Evolutionary conservation across 345 rosid species (phyloP), one percentile per base, ranked within the genome.

Genomic region (Citrus reticulata): DNA sequence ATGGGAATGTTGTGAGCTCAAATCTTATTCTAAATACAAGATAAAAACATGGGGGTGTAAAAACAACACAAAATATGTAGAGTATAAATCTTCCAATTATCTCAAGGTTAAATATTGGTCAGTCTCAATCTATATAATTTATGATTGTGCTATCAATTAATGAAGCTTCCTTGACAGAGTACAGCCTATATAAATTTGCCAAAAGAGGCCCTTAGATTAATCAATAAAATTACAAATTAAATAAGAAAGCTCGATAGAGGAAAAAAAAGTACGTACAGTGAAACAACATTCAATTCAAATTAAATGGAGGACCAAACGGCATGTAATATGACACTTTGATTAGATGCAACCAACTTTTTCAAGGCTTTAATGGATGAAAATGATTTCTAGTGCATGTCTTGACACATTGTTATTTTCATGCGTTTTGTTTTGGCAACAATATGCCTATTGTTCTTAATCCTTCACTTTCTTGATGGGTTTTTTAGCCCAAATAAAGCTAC

Each of bases 341-440:
- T 46, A 49, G 72, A 76, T 75, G 72, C 77, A 81, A 66, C 87
- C 57, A 83, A 75, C 73, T 58, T 77, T 76, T 30, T 35, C 49
- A 62, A 8, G 49, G 68, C 68, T 55, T 75, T 39, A 82, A 75
- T 81, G 70, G 59, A 72, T 74, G 79, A 79, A 67, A 83, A 79
- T 40, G 78, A 73, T 75, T 14, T 37, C 37, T 62, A 34, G 19
- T 16, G 39, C 20, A 61, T 22, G 0, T 0, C 7, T 17, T n/a
- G 72, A 10, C 20, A 2, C 6, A 7, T 76, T 16, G 17, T 39
- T 25, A 46, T 73, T 35, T 37, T 42, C 66, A 73, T 58, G 30
- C 9, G 7, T 61, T 13, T 25, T 6, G 20, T 39, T 74, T 25
- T 19, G 5, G 27, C 10, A 37, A 40, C 22, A 40, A 61, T 27